These are phyloP conservation scores for Rhizopus arrhizus DNA, from an alignment of 371 early-diverging fungal species.

Conservation along the genomic window DNA sequence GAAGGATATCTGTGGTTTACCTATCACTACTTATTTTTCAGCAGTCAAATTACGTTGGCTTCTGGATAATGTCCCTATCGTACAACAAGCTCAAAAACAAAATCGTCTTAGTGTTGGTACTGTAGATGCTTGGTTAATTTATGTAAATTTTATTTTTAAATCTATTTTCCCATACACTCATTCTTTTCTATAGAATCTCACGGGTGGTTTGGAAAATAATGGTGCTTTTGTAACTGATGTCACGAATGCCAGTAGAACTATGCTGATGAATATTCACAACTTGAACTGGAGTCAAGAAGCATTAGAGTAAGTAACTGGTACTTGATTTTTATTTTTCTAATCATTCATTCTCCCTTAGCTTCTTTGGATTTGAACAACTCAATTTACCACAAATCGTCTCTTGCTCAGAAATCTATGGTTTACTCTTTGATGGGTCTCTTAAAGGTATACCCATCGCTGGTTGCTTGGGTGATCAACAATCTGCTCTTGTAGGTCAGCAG, in stretches of 20 bases:
- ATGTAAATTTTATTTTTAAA: constrained; percentile 4
- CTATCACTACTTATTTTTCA: constrained; percentile 91
- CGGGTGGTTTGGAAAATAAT: constrained; percentile 50
- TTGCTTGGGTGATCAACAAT: constrained; percentile 95
- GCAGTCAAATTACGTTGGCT: constrained; percentile 93
- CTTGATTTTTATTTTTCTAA: background rate
- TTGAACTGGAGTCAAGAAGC: constrained; percentile 81
- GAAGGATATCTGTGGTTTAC: constrained; percentile 78
- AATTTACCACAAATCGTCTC: constrained; percentile 81
- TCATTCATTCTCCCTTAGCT: constrained; percentile 60
- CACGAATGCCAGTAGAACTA: constrained; percentile 93
- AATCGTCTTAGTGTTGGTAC: constrained; percentile 76
- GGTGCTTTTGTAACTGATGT: constrained; percentile 89
- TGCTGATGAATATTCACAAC: constrained; percentile 90
- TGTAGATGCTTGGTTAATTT: constrained; percentile 85
- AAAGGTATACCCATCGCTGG: constrained; percentile 78
- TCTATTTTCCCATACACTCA: background rate
- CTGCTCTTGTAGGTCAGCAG: constrained; percentile 93
- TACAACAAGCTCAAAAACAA: constrained; percentile 51
- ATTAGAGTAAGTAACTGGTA: constrained; percentile 36
- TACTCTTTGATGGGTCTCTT: constrained; percentile 58
- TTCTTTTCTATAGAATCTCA: constrained; percentile 58
- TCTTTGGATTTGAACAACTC: constrained; percentile 42
- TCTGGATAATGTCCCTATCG: constrained; percentile 78
- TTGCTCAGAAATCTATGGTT: constrained; percentile 82